Evolutionary conservation across 768 basidiomycete species (phyloP).

Genomic region (Mycena vitilis): DNA sequence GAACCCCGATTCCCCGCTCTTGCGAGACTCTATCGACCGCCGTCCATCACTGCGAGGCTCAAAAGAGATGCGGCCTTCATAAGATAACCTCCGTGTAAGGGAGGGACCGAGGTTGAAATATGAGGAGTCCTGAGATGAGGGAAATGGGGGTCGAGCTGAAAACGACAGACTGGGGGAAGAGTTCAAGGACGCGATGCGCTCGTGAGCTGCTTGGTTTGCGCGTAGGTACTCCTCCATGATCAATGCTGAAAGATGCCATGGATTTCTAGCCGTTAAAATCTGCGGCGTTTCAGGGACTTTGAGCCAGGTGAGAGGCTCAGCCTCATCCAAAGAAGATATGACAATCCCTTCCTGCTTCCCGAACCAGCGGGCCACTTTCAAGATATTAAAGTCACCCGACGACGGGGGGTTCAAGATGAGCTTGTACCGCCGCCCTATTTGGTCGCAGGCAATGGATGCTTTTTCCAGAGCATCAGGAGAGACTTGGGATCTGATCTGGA

Average conservation of each 20-base stretch:
- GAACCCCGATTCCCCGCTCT: slow-evolving; percentile 57
- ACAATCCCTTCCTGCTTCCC: slow-evolving; percentile 58
- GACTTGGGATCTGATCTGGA: slow-evolving; percentile 60
- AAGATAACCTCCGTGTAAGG: slow-evolving; percentile 50
- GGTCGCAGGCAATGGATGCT: slow-evolving; percentile 71
- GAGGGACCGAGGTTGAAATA: slow-evolving; percentile 55
- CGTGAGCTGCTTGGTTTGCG: slow-evolving; percentile 17
- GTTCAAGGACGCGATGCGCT: slow-evolving; percentile 26
- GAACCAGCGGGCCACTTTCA: slow-evolving; percentile 71
- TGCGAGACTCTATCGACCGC: slow-evolving; percentile 58
- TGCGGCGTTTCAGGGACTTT: slow-evolving; percentile 68
- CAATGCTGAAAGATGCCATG: slow-evolving; percentile 76
- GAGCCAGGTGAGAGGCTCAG: slow-evolving; percentile 81
- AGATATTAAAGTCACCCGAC: slow-evolving; percentile 55
- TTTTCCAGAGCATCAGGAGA: slow-evolving; percentile 70
- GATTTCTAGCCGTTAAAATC: slow-evolving; percentile 26
- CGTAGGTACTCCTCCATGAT: slow-evolving; percentile 71
- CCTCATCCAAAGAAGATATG: slow-evolving; percentile 65
- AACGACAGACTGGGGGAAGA: slow-evolving; percentile 38
- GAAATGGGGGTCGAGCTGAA: slow-evolving; percentile 38
- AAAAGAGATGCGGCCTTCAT: slow-evolving; percentile 67
- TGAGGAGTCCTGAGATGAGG: slow-evolving; percentile 44
- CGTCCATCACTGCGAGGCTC: slow-evolving; percentile 64
- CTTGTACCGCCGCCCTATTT: slow-evolving; percentile 73
- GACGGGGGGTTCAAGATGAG: slow-evolving; percentile 58